A percentile compares a stretch with the other conserved stretches of the same genome.
These are phyloP conservation scores for Leptographium procerum DNA, from an alignment of 2,329 filamentous ascomycete genomes.

Conservation along the genomic window DNA sequence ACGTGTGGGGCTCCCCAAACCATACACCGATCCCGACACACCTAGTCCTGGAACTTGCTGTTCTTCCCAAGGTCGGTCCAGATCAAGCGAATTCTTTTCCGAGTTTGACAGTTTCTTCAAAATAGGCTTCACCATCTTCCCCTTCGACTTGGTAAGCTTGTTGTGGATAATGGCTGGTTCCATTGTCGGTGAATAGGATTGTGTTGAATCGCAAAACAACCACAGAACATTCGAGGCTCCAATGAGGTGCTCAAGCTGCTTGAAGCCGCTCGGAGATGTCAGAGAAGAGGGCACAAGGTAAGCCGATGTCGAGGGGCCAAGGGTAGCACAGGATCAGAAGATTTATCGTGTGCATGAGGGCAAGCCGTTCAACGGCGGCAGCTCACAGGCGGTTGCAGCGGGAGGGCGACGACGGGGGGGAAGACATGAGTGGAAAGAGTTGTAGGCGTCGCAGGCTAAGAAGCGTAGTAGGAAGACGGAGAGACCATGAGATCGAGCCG, in stretches of 20 bases:
- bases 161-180: conserved; percentile 18
- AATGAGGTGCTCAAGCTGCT: neutral
- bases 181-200: conserved; percentile 13
- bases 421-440: neutral
- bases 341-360: neutral
- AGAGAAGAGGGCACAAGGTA: neutral
- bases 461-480: neutral
- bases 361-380: neutral
- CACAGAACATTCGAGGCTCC: neutral
- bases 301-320: neutral
- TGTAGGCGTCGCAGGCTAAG: neutral
- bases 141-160: conserved; percentile 34
- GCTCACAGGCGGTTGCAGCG: conserved; percentile 1
- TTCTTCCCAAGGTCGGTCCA: conserved; percentile 49
- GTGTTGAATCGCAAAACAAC: neutral
- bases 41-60: conserved; percentile 30
- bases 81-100: conserved; percentile 51
- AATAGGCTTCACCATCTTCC: conserved; percentile 47
- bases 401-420: neutral
- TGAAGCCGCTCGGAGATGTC: neutral
- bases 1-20: conserved; percentile 14
- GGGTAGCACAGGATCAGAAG: neutral
- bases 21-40: conserved; percentile 20
- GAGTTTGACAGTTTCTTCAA: conserved; percentile 47
- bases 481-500: neutral